Conservation (phyloP, 2,329 filamentous ascomycete genomes). For the Teratosphaeria zuluensis region DNA sequence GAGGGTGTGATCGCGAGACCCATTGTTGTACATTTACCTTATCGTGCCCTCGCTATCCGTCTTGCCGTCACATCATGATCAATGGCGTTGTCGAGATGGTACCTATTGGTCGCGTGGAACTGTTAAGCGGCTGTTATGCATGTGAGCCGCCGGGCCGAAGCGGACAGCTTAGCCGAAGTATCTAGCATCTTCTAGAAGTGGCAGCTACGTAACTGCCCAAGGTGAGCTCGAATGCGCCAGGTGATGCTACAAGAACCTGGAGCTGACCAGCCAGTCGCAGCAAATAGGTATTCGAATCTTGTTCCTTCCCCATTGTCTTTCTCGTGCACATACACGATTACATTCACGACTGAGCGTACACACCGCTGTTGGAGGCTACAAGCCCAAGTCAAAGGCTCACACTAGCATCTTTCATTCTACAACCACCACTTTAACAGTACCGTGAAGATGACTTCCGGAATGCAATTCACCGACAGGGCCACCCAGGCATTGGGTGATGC, state of each 20-base stretch:
- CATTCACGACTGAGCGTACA: not conserved
- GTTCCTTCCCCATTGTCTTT: not conserved
- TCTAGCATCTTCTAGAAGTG: not conserved
- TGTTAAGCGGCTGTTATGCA: not conserved
- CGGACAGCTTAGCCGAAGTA: not conserved
- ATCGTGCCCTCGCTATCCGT: too few species aligned
- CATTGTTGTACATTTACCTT: not conserved
- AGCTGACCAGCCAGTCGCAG: not conserved
- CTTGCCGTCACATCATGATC: too few species aligned
- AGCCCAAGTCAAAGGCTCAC: not conserved
- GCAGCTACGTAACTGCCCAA: not conserved
- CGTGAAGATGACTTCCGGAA: slow-evolving; percentile 58
- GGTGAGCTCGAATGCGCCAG: not conserved
- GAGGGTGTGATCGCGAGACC: not conserved
- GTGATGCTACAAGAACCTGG: not conserved
- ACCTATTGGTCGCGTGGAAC: not conserved
- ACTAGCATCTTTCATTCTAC: not conserved
- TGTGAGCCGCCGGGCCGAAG: not conserved
- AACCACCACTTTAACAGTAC: not conserved
- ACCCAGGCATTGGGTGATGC: slow-evolving; percentile 84
- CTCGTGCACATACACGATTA: not conserved
- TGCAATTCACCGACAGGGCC: slow-evolving; percentile 90
- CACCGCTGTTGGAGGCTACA: not conserved
- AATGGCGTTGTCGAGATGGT: too few species aligned
- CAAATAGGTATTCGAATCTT: not conserved